These are phyloP conservation scores for Pisolithus sp. DNA, from an alignment of 768 basidiomycete species.

Conservation along the genomic window DNA sequence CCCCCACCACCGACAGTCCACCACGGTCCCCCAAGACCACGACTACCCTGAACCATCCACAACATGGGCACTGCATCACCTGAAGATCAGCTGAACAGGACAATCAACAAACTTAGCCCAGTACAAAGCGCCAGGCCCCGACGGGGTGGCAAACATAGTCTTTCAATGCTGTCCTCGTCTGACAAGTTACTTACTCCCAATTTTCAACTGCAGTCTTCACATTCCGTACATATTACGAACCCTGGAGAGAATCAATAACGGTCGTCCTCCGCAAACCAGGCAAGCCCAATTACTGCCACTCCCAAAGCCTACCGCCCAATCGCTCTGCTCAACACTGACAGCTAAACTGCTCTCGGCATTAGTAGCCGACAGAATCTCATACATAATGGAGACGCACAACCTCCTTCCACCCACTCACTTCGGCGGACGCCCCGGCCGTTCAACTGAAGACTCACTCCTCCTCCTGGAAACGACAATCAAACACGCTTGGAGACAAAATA, in stretches of 20 bases:
- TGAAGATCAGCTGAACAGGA: neutral
- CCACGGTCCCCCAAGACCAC: neutral
- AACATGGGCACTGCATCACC: slow-evolving; percentile 4
- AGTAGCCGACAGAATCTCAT: too few relatives aligned
- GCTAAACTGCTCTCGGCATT: too few relatives aligned
- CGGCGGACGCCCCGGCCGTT: slow-evolving; percentile 32
- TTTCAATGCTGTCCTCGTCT: slow-evolving; percentile 15
- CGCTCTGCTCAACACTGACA: slow-evolving; percentile 25
- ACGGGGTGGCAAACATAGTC: slow-evolving; percentile 23
- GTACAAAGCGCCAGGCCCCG: slow-evolving; percentile 20
- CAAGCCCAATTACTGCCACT: slow-evolving; percentile 24
- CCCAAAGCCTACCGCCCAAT: slow-evolving; percentile 35
- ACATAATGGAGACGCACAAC: too few relatives aligned
- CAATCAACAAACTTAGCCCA: slow-evolving; percentile 8
- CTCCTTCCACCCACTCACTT: slow-evolving; percentile 34
- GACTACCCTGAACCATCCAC: neutral
- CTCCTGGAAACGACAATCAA: slow-evolving; percentile 29
- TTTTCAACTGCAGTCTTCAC: too few relatives aligned
- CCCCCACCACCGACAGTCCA: slow-evolving; percentile 7
- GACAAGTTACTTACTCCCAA: too few relatives aligned
- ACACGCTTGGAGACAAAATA: slow-evolving; percentile 28
- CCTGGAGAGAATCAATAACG: too few relatives aligned
- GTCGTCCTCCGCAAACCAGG: slow-evolving; percentile 22
- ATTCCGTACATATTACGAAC: too few relatives aligned
- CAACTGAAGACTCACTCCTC: slow-evolving; percentile 33